Evolutionary conservation across 768 basidiomycete species (phyloP), one percentile per base, ranked within the genome.

Genomic region (Kwoniella bestiolae): DNA sequence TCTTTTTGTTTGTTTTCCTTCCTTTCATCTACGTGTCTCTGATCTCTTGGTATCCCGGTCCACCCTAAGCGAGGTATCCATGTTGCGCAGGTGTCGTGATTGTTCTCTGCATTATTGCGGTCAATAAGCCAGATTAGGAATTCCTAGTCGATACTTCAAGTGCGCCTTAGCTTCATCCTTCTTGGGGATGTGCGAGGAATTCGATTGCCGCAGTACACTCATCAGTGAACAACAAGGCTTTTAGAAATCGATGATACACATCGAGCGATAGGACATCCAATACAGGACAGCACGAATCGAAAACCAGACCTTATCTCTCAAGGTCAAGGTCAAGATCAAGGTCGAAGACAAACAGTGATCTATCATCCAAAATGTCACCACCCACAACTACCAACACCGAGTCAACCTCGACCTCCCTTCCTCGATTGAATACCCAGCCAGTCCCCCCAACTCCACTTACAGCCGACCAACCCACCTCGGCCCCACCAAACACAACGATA

Each of bases 361-460:
- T 14, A 6, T 18, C 38, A 3, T 18, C 12, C 38, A 41, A 18
- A 18, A 41, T 41, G 38, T 8, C 38, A 41, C 38, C n/a, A n/a
- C n/a, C n/a, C n/a, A n/a, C n/a, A n/a, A n/a, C 38, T 41, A 14
- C 38, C 3, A 41, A 41, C 18, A 41, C 18, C 12, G 38, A 41
- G 18, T 41, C n/a, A 8, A 51, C 49, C 5, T 26, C 32, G 16
- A 32, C 52, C 8, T 55, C 52, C 16, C 31, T 55, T n/a, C 52
- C 52, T 55, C 29, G 52, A 16, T 21, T 55, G 9, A 35, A 55
- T 9, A 55, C 52, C 1, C 52, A 55, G 12, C 52, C 52, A 34
- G 52, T 55, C 18, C 52, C 52, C n/a, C 52, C 52, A 32, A 55
- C 52, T 16, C 52, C 52, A 16, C 12, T 55, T 11, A 55, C 52